Evolutionary conservation across 805 yeast species (phyloP), one percentile per base, ranked within the genome.

Genomic region (Ogataea nitratoaversa): DNA sequence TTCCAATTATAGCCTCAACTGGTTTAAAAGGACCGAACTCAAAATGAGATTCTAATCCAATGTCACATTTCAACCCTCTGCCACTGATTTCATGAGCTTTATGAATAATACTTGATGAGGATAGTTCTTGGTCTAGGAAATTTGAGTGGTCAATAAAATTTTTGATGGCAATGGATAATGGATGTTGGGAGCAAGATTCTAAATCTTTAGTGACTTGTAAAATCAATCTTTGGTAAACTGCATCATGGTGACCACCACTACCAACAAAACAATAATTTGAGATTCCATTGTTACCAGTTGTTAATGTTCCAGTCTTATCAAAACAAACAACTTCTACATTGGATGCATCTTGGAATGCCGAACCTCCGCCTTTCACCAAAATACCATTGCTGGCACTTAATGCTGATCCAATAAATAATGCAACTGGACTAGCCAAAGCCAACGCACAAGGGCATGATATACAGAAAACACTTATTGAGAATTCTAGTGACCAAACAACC

Each of bases 391-490:
- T 81, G 12, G 93, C 93, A 28, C 90, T 88, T 37, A 84, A 57
- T 0, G 91, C 88, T 14, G 87, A 70, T 2, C 93, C 93, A 11
- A 84, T 88, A 65, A 81, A 83, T 30, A 84, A 57, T 0, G 93
- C 91, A 2, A 91, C 84, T 2, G 93, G 93, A 2, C 91, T 25
- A 3, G 97, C 97, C 37, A 93, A 70, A 3, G 99, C 99, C 19
- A 93, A 66, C 0, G 99, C 98, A 72, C 99, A 93, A 0, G 99
- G 99, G 63, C 99, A 93, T 2, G 91, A 91, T 37, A 84, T 77
- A 2, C 84, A 91, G 62, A 84, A 83, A 2, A 85, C 91, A 0
- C 90, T 76, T 47, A 84, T 81, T 1, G 89, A 77, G 60, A 84
- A 84, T 49, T 83, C 81, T 41, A 84, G 66, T 0, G 90, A 79